Evolutionary conservation across 2,329 filamentous ascomycete species (phyloP), one percentile per base, ranked within the genome.

Genomic region (Chrysoporthe deuterocubensis): DNA sequence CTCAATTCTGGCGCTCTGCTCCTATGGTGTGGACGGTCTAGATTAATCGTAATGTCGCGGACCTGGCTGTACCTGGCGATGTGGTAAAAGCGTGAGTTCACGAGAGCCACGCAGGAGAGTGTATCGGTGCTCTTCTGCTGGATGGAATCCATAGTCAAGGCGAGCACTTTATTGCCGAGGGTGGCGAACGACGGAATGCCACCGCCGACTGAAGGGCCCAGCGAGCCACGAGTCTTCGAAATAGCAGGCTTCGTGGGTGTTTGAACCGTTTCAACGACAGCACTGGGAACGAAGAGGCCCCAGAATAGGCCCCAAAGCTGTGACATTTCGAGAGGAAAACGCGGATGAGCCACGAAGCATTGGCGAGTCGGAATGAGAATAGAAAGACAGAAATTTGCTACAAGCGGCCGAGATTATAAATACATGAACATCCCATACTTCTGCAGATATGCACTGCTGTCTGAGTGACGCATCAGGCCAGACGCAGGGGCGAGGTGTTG

Each of bases 21-120:
- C 11, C 4, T 13, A 14, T 37, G 32, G 18, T 32, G 3, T 5
- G 8, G 18, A 1, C n/a, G 13, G 44, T 6, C 44, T 7, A 62
- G 8, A 18, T 52, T 14, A 2, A 62, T 21, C 3, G 43, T 50
- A 18, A 62, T 14, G 14, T 50, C 7, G 9, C 44, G 21, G 44
- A 42, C 40, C 32, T 62, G 60, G 34, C 34, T 62, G 43, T 62
- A 62, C 32, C 60, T 62, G 32, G 60, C 60, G 13, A 62, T 1
- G 13, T 50, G 44, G 9, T 62, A 62, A 18, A 50, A 37, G 3
- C 50, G 18, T 1, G 60, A 62, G 44, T 52, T 52, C 43, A 62
- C 60, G 32, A 62, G 44, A 42, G 60, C 60, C 43, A 62, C 32
- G 8, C 44, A 62, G 6, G 60, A 52, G 14, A 62, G 44, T 8